Conservation (phyloP, 2,329 filamentous ascomycete species). For the Bipolaris zeicola region DNA sequence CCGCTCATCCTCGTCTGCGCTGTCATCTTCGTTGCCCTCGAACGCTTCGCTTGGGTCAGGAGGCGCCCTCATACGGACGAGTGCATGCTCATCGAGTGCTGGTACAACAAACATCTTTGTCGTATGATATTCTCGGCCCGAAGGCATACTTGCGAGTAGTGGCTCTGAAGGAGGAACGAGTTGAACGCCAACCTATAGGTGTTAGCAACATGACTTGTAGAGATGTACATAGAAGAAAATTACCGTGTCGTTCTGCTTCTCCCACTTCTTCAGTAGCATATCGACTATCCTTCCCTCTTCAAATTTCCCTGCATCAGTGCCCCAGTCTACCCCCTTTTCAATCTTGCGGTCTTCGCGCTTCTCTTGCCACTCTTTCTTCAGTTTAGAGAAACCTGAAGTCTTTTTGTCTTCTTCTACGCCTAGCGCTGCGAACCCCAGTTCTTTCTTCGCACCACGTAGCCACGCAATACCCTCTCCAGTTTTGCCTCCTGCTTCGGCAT, state of each 20-base stretch:
- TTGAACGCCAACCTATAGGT: conserved; percentile 75
- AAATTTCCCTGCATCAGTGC: conserved; percentile 78
- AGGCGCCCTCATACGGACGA: conserved; percentile 65
- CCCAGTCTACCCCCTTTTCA: conserved; percentile 75
- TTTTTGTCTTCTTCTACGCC: conserved; percentile 51
- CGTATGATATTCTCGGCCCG: conserved; percentile 82
- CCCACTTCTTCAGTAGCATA: conserved; percentile 88
- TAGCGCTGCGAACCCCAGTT: conserved; percentile 67
- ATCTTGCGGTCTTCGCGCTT: conserved; percentile 79
- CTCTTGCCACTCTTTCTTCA: conserved; percentile 78
- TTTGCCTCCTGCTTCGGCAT: conserved; percentile 81
- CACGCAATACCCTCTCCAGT: conserved; percentile 86
- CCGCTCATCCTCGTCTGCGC: conserved; percentile 43
- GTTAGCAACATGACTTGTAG: not conserved
- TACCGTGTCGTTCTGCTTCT: conserved; percentile 90
- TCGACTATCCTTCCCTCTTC: conserved; percentile 87
- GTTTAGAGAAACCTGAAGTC: conserved; percentile 62
- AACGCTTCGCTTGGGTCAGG: conserved; percentile 56
- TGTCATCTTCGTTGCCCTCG: conserved; percentile 45
- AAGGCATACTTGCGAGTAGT: conserved; percentile 79
- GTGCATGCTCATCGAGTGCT: conserved; percentile 64
- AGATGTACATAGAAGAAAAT: conserved; percentile 37
- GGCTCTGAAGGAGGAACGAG: conserved; percentile 72
- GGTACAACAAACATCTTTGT: conserved; percentile 72
- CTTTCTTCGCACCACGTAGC: conserved; percentile 76